Evolutionary conservation across 495 filamentous ascomycete genomes (phyloP).

Genomic region (Aspergillus homomorphus): DNA sequence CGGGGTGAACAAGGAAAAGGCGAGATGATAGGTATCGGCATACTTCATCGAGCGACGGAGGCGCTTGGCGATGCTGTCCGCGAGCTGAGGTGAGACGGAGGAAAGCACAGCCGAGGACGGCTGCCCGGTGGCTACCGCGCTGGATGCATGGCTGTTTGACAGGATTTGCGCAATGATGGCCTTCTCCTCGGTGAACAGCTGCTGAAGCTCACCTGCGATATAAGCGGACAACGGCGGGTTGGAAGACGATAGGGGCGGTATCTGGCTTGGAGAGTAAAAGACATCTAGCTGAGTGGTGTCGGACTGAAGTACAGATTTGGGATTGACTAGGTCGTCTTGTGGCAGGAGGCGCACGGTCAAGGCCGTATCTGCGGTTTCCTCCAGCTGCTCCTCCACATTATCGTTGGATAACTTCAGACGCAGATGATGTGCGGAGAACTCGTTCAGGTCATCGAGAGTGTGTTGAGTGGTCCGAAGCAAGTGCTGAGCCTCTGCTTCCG

Average conservation of each 20-base stretch:
- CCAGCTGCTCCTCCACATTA: constrained; percentile 1
- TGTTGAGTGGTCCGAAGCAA: constrained; percentile 83
- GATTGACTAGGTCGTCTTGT: constrained; percentile 51
- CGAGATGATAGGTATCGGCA: constrained; percentile 89
- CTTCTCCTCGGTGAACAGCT: constrained; percentile 83
- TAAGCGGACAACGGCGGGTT: constrained; percentile 75
- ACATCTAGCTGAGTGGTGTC: constrained; percentile 74
- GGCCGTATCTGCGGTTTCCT: constrained; percentile 50
- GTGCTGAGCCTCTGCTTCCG: constrained; percentile 66
- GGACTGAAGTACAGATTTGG: constrained; percentile 59
- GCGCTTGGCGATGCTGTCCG: constrained; percentile 53
- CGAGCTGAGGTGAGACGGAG: constrained; percentile 43
- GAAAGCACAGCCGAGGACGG: constrained; percentile 27
- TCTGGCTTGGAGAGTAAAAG: constrained; percentile 71
- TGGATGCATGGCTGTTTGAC: constrained; percentile 38
- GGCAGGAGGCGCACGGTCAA: constrained; percentile 68
- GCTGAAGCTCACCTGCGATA: constrained; percentile 74
- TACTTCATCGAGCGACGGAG: constrained; percentile 85
- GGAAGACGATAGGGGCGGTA: constrained; percentile 64
- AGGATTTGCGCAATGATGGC: constrained; percentile 82
- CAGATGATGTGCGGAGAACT: constrained; percentile 87
- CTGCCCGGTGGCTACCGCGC: constrained; percentile 25
- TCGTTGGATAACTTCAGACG: constrained; percentile 66
- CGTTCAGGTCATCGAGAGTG: constrained; percentile 83
- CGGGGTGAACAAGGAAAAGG: constrained; percentile 90